Evolutionary conservation across 306 rosid genomes (phyloP), one percentile per base, ranked within the genome.

Genomic region (Dryas alaskensis): DNA sequence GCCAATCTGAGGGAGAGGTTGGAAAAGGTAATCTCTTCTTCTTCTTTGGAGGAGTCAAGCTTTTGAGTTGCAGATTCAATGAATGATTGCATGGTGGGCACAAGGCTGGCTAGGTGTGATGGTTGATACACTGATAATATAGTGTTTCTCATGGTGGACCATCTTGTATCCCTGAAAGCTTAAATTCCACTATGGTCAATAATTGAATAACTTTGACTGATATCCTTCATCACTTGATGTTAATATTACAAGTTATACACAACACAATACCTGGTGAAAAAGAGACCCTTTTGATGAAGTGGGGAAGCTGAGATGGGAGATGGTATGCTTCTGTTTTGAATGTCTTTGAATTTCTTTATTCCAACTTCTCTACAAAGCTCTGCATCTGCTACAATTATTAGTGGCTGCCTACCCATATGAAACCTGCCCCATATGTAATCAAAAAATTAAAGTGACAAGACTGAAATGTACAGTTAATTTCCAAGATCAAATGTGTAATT

Each of bases 391-490:
- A 94, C 80, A 31, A 92, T 92, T 83, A 94, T 84, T 44, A 92
- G 70, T 68, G 99, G 95, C 68, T 89, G 96, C 66, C 99, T 88
- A 55, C 97, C 99, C 96, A 88, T 87, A 51, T 94, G 99, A 84
- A 94, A 94, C 79, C 98, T 94, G 86, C 77, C 76, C 69, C 5
- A 52, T 13, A 59, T 58, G 7, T 62, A 13, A 42, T 42, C 52
- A 5, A 14, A 10, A 66, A 25, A 66, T 4, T 14, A 7, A 51
- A 17, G 17, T 48, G 72, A 12, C 3, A 60, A 27, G 52, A 48
- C 52, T 48, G 13, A 31, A 13, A 45, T 62, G 8, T 62, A 8
- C 4, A 63, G 8, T 43, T 17, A 16, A 43, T 31, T 10, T 43
- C 43, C 37, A 42, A 43, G 16, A 42, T 64, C 50, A 64, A 42